Base-by-base conservation (phyloP, 257 asterid species). In the Solanum microdontum region DNA sequence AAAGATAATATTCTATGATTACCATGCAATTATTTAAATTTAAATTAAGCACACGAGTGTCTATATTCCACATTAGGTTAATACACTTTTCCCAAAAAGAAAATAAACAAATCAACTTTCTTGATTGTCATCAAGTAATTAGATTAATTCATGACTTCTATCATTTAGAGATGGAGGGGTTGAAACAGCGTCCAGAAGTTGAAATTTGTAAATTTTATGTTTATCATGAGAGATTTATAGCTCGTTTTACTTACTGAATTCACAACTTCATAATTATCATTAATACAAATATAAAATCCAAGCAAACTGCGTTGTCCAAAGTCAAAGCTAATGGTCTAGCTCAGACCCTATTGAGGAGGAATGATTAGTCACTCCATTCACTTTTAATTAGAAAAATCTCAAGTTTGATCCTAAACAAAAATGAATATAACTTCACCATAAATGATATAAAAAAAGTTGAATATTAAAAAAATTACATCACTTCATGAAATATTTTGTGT, bases 131-230 rank as follows among this genome's bases (percentile, higher is more conserved):
- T 40, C 0, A 40, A 0, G 2, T 28, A 48, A 48, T 28, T 1
- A 26, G 3, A 79, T 79, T 79, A 23, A 74, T 74, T 33, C 14
- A 72, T 21, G 30, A 43, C 17, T 26, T 39, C 9, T 43, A 8
- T 7, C 4, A 28, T 28, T 62, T 64, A 64, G 32, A n/a, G 72
- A 10, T 4, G 8, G 3, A 0, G 1, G 10, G 9, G 1, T 1
- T 1, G 3, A 68, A 7, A 0, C 10, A 4, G 0, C 4, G 5
- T 0, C 3, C 6, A 69, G 0, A 69, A 28, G 28, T 69, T 69
- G 0, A 28, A 0, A 0, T 11, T 24, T 2, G 13, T 64, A 2
- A 64, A 64, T 68, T 28, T 6, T 28, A 28, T 13, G 8, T 69
- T 68, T 69, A 3, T 3, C 6, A 13, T 3, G 9, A 43, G 51